These are phyloP conservation scores for Chenopodium berlandieri DNA, from an alignment of 148 eudicot genomes.

Conservation along the genomic window DNA sequence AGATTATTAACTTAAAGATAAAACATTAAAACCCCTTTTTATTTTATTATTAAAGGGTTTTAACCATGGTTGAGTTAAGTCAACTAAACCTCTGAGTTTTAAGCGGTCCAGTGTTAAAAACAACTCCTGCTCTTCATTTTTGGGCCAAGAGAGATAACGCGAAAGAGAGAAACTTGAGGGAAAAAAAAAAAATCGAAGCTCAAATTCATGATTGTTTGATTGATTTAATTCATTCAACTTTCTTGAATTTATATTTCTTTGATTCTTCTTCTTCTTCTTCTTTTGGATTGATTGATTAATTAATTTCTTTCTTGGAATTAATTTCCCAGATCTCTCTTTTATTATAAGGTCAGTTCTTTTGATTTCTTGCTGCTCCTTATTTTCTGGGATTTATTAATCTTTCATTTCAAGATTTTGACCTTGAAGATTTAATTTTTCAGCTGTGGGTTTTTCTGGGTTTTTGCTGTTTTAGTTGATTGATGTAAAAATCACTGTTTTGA, in stretches of 20 bases:
- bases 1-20: too few species aligned
- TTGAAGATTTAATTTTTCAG: not conserved
- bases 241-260: not conserved
- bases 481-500: too few species aligned
- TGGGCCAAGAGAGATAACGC: not conserved
- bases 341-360: slow-evolving; percentile 5
- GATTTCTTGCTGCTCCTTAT: too few species aligned
- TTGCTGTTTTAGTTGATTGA: not conserved
- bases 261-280: not conserved
- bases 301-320: not conserved
- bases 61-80: slow-evolving; percentile 29
- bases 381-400: too few species aligned
- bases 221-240: slow-evolving; percentile 8
- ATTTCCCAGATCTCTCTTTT: not conserved
- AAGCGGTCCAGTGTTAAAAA: slow-evolving; percentile 16
- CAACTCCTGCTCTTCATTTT: not conserved
- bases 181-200: not conserved
- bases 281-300: not conserved
- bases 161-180: not conserved
- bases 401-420: not conserved
- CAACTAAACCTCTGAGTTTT: slow-evolving; percentile 2
- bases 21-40: not conserved
- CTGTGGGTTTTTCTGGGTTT: not conserved
- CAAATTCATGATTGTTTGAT: not conserved
- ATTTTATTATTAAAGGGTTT: not conserved